Conservation (phyloP, 2,329 filamentous ascomycete genomes). For the Apiospora marii region DNA sequence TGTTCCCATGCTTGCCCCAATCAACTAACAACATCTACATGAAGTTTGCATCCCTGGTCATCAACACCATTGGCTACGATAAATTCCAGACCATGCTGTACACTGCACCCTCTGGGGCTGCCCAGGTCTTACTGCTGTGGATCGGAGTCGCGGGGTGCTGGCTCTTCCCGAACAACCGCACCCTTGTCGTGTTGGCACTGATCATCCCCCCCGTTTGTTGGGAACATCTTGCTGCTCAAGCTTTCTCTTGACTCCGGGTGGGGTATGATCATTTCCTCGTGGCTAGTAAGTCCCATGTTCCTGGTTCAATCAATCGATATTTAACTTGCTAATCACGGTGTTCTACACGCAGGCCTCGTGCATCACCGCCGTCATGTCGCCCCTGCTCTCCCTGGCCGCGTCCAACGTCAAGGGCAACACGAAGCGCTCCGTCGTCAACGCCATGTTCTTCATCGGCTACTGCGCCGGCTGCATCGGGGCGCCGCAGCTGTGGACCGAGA, state of each 20-base stretch:
- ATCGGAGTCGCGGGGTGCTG: slow-evolving; percentile 49
- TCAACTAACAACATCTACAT: slow-evolving; percentile 20
- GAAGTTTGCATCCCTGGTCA: slow-evolving; percentile 58
- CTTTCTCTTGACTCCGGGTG: slow-evolving; percentile 50
- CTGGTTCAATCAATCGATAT: not conserved
- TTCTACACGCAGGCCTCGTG: slow-evolving; percentile 44
- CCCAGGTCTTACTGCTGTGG: slow-evolving; percentile 56
- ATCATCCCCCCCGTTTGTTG: slow-evolving; percentile 52
- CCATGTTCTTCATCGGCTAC: slow-evolving; percentile 60
- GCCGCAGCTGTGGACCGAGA: slow-evolving; percentile 57
- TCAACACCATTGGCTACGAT: slow-evolving; percentile 54
- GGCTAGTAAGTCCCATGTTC: slow-evolving; percentile 45
- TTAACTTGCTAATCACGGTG: not conserved
- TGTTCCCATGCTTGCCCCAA: not conserved
- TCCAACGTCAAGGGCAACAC: slow-evolving; percentile 62
- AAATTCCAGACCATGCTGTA: slow-evolving; percentile 55
- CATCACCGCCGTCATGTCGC: slow-evolving; percentile 51
- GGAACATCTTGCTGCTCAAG: slow-evolving; percentile 52
- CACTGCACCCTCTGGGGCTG: slow-evolving; percentile 55
- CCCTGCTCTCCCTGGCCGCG: slow-evolving; percentile 52
- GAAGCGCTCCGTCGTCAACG: slow-evolving; percentile 54
- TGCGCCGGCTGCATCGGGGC: slow-evolving; percentile 53
- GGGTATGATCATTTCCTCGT: slow-evolving; percentile 56
- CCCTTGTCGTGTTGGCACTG: slow-evolving; percentile 48
- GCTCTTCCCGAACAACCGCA: slow-evolving; percentile 49